Conservation (phyloP, 2,329 filamentous ascomycete species). For the Teratosphaeria viscida region DNA sequence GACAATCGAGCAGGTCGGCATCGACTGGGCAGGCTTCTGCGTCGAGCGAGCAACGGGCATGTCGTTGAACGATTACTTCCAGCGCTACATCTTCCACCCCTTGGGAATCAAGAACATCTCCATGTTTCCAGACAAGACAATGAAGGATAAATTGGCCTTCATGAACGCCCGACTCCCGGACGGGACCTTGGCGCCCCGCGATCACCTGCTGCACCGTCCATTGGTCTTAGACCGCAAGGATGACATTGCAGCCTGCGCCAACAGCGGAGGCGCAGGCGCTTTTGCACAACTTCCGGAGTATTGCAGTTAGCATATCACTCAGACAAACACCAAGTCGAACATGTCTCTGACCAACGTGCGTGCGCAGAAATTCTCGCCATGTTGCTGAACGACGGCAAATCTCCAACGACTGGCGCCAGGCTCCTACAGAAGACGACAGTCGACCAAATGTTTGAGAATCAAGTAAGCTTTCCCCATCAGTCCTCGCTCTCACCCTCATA, state of each 20-base stretch:
- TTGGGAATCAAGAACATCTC: conserved; percentile 37
- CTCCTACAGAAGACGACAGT: conserved; percentile 48
- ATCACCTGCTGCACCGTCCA: conserved; percentile 40
- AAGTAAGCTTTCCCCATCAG: conserved; percentile 1
- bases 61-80: conserved; percentile 31
- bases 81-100: conserved; percentile 32
- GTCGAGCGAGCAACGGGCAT: conserved; percentile 32
- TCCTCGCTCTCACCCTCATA: not conserved
- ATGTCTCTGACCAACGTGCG: not conserved
- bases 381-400: conserved; percentile 52
- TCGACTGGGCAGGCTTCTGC: conserved; percentile 37
- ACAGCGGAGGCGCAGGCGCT: conserved; percentile 51
- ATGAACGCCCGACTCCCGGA: conserved; percentile 42
- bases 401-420: conserved; percentile 41
- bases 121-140: conserved; percentile 44
- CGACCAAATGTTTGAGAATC: conserved; percentile 53
- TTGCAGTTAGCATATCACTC: not conserved
- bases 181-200: conserved; percentile 16
- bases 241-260: conserved; percentile 36
- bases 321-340: not conserved
- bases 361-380: conserved; percentile 47
- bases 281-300: conserved; percentile 51
- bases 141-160: conserved; percentile 43
- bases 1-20: conserved; percentile 20
- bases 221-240: conserved; percentile 32